A percentile compares a stretch with the other conserved stretches of the same genome.
phyloP scores from a whole-genome alignment of 306 rosid species.

The Elaeagnus macrophylla region DNA sequence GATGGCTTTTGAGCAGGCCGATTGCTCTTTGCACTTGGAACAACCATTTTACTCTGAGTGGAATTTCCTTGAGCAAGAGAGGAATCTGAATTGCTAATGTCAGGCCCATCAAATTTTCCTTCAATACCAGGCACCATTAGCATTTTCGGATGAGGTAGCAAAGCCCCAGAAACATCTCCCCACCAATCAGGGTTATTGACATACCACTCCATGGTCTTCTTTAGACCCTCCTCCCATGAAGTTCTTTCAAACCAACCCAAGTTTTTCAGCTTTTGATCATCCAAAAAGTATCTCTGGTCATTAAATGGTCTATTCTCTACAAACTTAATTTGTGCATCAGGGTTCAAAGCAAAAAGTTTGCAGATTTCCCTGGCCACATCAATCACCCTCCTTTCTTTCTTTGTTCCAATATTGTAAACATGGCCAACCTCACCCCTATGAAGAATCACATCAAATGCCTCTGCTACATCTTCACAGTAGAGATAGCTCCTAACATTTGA shows the following conservation, averaged over 20 bases:
- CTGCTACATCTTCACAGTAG: slow-evolving; percentile 52
- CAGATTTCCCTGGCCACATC: slow-evolving; percentile 57
- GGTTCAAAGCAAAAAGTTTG: slow-evolving; percentile 32
- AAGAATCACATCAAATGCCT: slow-evolving; percentile 54
- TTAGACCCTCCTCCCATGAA: slow-evolving; percentile 45
- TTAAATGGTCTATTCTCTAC: slow-evolving; percentile 51
- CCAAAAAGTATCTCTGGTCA: slow-evolving; percentile 50
- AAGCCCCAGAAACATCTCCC: slow-evolving; percentile 62
- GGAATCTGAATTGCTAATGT: slow-evolving; percentile 5
- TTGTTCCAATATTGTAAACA: slow-evolving; percentile 57
- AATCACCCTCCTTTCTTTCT: slow-evolving; percentile 46
- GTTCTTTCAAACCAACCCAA: slow-evolving; percentile 50
- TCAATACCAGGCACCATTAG: slow-evolving; percentile 45
- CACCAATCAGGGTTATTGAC: slow-evolving; percentile 46
- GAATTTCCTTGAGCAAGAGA: slow-evolving; percentile 11
- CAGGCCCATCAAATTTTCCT: slow-evolving; percentile 24
- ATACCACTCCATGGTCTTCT: slow-evolving; percentile 50
- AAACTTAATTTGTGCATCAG: slow-evolving; percentile 29
- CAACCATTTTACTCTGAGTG: slow-evolving; percentile 17
- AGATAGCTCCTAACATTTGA: slow-evolving; percentile 57
- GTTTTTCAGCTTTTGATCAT: slow-evolving; percentile 41
- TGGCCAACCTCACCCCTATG: slow-evolving; percentile 54
- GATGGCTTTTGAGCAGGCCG: slow-evolving; percentile 23
- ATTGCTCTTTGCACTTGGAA: slow-evolving; percentile 17
- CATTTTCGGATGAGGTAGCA: slow-evolving; percentile 58